phyloP scores from a whole-genome alignment of 352 stramenopile species.

The Detonula confervacea region DNA sequence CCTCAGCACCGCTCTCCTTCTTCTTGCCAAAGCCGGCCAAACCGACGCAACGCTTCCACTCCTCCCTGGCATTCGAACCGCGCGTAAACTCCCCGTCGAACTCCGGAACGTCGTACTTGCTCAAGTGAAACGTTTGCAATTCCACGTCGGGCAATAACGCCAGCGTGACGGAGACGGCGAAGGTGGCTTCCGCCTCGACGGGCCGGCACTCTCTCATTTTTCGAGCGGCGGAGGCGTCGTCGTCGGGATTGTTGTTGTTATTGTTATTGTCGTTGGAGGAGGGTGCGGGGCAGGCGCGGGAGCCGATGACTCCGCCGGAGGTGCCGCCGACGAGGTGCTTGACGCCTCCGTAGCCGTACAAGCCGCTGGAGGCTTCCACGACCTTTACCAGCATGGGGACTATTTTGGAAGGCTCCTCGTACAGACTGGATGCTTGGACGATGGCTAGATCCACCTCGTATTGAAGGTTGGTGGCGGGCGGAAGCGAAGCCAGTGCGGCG shows the following conservation, averaged over 20 bases:
- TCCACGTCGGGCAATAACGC: conserved; percentile 72
- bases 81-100: conserved; percentile 41
- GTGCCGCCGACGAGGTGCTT: conserved; percentile 74
- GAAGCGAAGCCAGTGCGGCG: conserved; percentile 4
- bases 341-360: conserved; percentile 45
- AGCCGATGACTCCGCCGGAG: conserved; percentile 70
- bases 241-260: not conserved
- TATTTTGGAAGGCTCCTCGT: conserved; percentile 25
- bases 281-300: not conserved
- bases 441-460: conserved; percentile 23
- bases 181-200: conserved; percentile 70
- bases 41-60: conserved; percentile 63
- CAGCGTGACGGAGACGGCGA: conserved; percentile 67
- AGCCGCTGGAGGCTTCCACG: not conserved
- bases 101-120: conserved; percentile 65
- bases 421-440: conserved; percentile 22
- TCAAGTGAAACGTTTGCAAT: conserved; percentile 65
- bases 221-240: too few relatives aligned
- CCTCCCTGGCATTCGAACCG: conserved; percentile 6
- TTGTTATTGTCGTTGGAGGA: not conserved
- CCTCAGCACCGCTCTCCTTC: too few relatives aligned
- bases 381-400: not conserved
- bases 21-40: conserved; percentile 32
- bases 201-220: conserved; percentile 29
- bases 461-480: too few relatives aligned